Base-by-base conservation (phyloP, 129 eudicot genomes). In the Flaveria robusta region DNA sequence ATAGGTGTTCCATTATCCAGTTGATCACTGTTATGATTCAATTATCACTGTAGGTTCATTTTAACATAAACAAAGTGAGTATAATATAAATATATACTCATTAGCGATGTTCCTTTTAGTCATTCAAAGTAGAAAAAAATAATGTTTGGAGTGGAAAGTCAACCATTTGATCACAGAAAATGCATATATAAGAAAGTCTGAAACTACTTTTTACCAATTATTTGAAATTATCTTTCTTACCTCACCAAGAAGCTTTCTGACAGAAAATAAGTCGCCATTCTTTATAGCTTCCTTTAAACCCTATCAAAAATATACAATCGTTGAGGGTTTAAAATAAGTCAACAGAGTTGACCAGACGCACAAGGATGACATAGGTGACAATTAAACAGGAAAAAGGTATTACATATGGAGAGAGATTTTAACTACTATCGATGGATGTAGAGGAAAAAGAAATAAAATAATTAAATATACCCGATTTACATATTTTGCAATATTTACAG, bases 211-310 rank as follows among this genome's bases (percentile, higher is more conserved):
- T 60, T 72, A 65, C 39, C 41, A 66, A 73, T 67, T 73, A 80
- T 66, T 18, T 49, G 5, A 65, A 43, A 9, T 20, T 52, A 43
- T 64, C 70, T 55, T 82, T 70, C 79, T 71, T 87, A 94, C 98
- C 97, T 85, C 88, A 72, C 81, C 81, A 65, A 94, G 84, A 86
- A 94, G 98, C 87, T 89, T 92, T 82, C 81, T 81, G 64, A 87
- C 98, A 29, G 87, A 83, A 68, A 88, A 84, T 3, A 78, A 58
- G 83, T 94, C 98, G 7, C 96, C 97, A 67, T 89, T 94, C 85
- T 94, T 94, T 77, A 94, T 87, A 41, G 98, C 98, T 86, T 94
- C 98, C 71, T 97, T 85, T 81, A 94, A 81, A 39, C 98, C 98
- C 98, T 94, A 50, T 67, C 73, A 74, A 59, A 67, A 20, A 63